These are phyloP conservation scores for Claviceps sorghi DNA, from an alignment of 2,329 filamentous ascomycete species.

Conservation along the genomic window DNA sequence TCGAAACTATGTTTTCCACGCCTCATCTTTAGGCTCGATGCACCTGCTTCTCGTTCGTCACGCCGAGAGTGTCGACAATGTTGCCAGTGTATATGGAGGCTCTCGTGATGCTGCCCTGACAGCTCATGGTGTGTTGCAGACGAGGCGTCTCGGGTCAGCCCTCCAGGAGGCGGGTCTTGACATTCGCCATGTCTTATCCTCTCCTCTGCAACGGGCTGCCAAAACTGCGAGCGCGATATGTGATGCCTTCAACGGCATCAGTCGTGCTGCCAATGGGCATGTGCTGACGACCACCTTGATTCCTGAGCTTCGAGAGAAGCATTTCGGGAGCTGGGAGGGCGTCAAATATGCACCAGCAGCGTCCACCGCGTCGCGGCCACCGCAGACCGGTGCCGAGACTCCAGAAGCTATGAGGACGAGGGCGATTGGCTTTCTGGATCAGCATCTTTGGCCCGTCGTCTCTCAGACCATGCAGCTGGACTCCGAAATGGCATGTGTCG, in stretches of 20 bases:
- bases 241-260: conserved; percentile 32
- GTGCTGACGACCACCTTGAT: conserved; percentile 12
- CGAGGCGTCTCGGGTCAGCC: conserved; percentile 52
- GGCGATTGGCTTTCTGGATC: conserved; percentile 50
- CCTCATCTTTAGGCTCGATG: conserved; percentile 11
- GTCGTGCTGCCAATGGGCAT: neutral
- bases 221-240: conserved; percentile 56
- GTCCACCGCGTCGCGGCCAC: conserved; percentile 13
- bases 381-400: conserved; percentile 45
- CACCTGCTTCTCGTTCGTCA: conserved; percentile 65
- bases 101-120: conserved; percentile 68
- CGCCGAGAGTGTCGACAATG: conserved; percentile 83
- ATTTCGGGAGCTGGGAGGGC: conserved; percentile 61
- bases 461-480: conserved; percentile 2
- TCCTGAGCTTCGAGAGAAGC: conserved; percentile 50
- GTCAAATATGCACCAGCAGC: conserved; percentile 33
- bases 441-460: conserved; percentile 42
- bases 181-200: conserved; percentile 58
- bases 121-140: conserved; percentile 66
- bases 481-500: conserved; percentile 28
- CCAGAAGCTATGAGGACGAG: conserved; percentile 50
- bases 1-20: neutral
- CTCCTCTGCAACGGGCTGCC: conserved; percentile 59
- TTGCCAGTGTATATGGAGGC: conserved; percentile 64
- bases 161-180: conserved; percentile 26